Base-by-base conservation (phyloP, 768 basidiomycete species). In the Russula earlei region DNA sequence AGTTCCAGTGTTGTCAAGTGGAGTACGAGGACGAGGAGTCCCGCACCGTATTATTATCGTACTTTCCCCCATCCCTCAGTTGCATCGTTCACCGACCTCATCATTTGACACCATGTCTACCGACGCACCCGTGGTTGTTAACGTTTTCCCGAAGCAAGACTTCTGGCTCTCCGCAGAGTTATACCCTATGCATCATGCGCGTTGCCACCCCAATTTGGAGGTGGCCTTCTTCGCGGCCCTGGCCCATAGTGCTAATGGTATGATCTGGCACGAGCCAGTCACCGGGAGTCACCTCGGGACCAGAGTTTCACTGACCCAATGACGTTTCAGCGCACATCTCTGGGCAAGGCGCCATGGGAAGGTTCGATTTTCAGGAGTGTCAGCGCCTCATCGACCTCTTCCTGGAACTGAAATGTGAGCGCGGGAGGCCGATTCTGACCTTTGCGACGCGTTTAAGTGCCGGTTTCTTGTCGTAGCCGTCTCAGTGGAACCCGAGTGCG, bases 181-280 rank as follows among this genome's bases (percentile, higher is more conserved):
- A 29, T 51, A 46, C 40, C 42, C 49, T 2, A 56, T 51, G 49
- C 55, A 56, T 34, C 33, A 50, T 45, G 37, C 42, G 14, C 55
- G 22, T 37, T 56, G 38, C 10, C 43, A 56, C 49, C 43, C 42
- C 25, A 51, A 50, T n/a, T 14, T 45, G 24, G 43, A 56, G 19
- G 17, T 31, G 29, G 34, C 49, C 20, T 56, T 56, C 43, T 48
- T 56, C 22, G 25, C 20, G 3, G 49, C 55, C 38, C 37, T 56
- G 29, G 29, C 27, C 5, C 41, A 56, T n/a, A 56, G 55, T n/a
- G 55, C 55, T 37, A 19, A 37, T 24, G 55, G 55, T 56, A 56
- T 9, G 49, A 34, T 17, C 11, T 12, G 42, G 36, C 36, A 22
- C 34, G 12, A n/a, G 20, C 29, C 29, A 2, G 10, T 31, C 29